These are phyloP conservation scores for Talaromyces amestolkiae DNA, from an alignment of 2,329 filamentous ascomycete genomes.

Conservation along the genomic window DNA sequence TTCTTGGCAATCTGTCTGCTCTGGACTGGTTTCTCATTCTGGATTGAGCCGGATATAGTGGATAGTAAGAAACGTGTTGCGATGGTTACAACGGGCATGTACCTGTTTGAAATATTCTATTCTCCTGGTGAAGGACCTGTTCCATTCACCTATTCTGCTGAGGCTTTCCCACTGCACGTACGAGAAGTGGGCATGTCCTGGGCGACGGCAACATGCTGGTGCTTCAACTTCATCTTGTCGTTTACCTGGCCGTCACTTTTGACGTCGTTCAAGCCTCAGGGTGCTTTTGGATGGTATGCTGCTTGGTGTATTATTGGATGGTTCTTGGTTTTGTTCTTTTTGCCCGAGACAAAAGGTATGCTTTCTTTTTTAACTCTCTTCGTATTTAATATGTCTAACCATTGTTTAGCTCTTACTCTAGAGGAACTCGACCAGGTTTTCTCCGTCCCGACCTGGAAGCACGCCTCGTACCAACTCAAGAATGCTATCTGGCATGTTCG, in stretches of 20 bases:
- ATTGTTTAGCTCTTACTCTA: slow-evolving; percentile 35
- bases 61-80: slow-evolving; percentile 36
- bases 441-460: slow-evolving; percentile 48
- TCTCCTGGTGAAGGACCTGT: slow-evolving; percentile 60
- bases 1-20: slow-evolving; percentile 54
- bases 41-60: slow-evolving; percentile 38
- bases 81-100: slow-evolving; percentile 44
- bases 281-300: slow-evolving; percentile 59
- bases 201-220: slow-evolving; percentile 56
- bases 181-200: slow-evolving; percentile 62
- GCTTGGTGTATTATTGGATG: slow-evolving; percentile 56
- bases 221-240: slow-evolving; percentile 55
- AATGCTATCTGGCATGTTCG: slow-evolving; percentile 43
- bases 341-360: slow-evolving; percentile 51
- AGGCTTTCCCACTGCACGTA: slow-evolving; percentile 62
- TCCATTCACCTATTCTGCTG: slow-evolving; percentile 64
- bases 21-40: slow-evolving; percentile 53
- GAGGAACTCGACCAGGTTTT: slow-evolving; percentile 55
- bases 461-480: slow-evolving; percentile 41
- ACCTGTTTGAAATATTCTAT: slow-evolving; percentile 54
- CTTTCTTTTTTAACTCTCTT: neutral
- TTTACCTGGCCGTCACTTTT: slow-evolving; percentile 54
- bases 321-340: slow-evolving; percentile 51
- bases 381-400: neutral
- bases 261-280: slow-evolving; percentile 50